Evolutionary conservation across 78 protist species (phyloP).

Genomic region (Dictyostelium purpureum): DNA sequence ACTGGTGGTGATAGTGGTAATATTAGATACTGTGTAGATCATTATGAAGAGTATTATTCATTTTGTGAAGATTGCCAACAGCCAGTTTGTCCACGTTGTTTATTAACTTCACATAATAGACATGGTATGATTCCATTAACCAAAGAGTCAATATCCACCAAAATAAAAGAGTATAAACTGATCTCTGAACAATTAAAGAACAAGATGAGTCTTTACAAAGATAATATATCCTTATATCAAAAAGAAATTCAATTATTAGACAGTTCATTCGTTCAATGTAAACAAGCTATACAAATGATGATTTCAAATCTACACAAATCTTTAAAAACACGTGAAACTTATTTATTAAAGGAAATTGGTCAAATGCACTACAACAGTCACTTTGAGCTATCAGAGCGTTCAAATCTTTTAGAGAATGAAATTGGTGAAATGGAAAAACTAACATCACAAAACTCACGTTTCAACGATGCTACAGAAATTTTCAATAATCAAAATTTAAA

Average conservation of each 20-base stretch:
- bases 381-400: background rate
- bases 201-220: background rate
- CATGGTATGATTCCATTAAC: slow-evolving; percentile 7
- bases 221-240: background rate
- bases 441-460: background rate
- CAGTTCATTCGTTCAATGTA: slow-evolving; percentile 14
- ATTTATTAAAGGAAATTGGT: slow-evolving; percentile 2
- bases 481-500: background rate
- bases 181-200: background rate
- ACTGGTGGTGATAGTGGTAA: background rate
- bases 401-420: background rate
- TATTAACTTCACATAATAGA: slow-evolving; percentile 13
- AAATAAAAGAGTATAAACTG: background rate
- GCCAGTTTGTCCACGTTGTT: slow-evolving; percentile 13
- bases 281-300: slow-evolving; percentile 5
- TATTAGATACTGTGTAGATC: slow-evolving; percentile 1
- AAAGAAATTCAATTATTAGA: slow-evolving; percentile 4
- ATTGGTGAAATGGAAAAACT: slow-evolving; percentile 15
- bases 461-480: background rate
- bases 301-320: background rate
- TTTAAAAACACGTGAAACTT: background rate
- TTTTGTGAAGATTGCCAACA: slow-evolving; percentile 5
- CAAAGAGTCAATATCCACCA: background rate
- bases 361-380: background rate
- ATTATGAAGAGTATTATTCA: slow-evolving; percentile 6